Conservation (phyloP, 1,139 yeast species). For the Hyphopichia burtonii region DNA sequence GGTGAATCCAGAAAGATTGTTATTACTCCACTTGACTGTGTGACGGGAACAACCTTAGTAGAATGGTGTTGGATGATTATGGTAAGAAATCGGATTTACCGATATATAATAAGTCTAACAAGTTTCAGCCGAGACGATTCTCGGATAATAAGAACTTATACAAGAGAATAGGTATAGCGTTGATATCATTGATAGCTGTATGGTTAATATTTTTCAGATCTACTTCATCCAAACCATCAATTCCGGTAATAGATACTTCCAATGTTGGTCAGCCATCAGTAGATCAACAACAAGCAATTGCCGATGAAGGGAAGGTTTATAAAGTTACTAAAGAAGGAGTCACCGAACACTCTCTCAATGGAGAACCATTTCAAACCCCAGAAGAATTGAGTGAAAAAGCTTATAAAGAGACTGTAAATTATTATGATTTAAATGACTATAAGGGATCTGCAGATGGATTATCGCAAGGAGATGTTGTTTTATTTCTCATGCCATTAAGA, state of each 20-base stretch:
- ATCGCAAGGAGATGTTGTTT: constrained; percentile 60
- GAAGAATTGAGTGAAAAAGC: constrained; percentile 14
- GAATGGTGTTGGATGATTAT: constrained; percentile 30
- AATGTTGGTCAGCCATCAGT: background rate
- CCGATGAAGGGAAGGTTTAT: constrained; percentile 24
- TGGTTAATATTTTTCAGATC: constrained; percentile 9
- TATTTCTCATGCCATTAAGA: constrained; percentile 74
- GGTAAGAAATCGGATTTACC: constrained; percentile 51
- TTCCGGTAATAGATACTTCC: background rate
- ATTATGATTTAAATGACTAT: constrained; percentile 60
- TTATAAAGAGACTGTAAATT: constrained; percentile 45
- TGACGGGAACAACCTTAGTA: constrained; percentile 1
- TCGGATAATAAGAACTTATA: background rate
- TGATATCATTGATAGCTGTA: constrained; percentile 6
- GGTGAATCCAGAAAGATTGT: too few relatives aligned
- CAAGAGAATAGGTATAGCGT: constrained; percentile 6
- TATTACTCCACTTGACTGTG: background rate
- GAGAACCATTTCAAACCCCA: constrained; percentile 3
- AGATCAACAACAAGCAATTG: background rate
- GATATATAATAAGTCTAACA: constrained; percentile 20
- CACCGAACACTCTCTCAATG: constrained; percentile 9
- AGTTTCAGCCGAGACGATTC: constrained; percentile 1
- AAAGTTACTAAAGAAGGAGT: constrained; percentile 42
- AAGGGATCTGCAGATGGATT: constrained; percentile 56
- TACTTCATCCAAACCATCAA: background rate